These are phyloP conservation scores for Chalara sp. DNA, from an alignment of 2,329 filamentous ascomycete species.

Conservation along the genomic window DNA sequence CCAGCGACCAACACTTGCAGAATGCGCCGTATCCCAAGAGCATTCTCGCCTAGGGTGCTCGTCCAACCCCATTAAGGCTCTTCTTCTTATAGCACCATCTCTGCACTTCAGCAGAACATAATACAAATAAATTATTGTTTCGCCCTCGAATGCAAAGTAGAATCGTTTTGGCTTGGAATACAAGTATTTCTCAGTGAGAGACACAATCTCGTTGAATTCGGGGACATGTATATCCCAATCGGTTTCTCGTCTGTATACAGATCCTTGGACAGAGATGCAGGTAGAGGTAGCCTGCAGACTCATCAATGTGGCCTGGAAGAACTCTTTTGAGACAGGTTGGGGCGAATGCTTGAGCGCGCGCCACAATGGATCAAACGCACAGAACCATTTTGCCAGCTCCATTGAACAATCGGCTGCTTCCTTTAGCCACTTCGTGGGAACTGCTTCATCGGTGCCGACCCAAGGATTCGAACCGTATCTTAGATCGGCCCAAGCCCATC, in stretches of 20 bases:
- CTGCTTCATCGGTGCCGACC: no score
- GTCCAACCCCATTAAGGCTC: no score
- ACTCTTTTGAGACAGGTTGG: constrained; percentile 30
- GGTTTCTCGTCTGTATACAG: constrained; percentile 38
- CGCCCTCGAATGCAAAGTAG: background rate
- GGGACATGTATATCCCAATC: constrained; percentile 46
- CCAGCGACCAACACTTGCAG: no score
- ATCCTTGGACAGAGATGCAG: constrained; percentile 1
- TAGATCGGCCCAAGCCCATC: no score
- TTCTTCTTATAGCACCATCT: constrained; percentile 1
- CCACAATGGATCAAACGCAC: no score
- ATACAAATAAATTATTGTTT: constrained; percentile 1
- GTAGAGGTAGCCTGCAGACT: constrained; percentile 50
- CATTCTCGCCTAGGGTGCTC: no score
- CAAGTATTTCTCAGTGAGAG: constrained; percentile 34
- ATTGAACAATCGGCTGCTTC: no score
- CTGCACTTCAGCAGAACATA: background rate
- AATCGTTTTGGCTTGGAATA: background rate
- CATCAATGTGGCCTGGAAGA: constrained; percentile 43
- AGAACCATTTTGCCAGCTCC: no score
- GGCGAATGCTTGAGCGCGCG: no score
- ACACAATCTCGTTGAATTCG: constrained; percentile 47
- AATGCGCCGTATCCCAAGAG: no score
- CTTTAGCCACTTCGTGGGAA: no score
- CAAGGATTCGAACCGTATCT: no score